Base-by-base conservation (phyloP, 305 asterid genomes). In the Coffea humblotiana region DNA sequence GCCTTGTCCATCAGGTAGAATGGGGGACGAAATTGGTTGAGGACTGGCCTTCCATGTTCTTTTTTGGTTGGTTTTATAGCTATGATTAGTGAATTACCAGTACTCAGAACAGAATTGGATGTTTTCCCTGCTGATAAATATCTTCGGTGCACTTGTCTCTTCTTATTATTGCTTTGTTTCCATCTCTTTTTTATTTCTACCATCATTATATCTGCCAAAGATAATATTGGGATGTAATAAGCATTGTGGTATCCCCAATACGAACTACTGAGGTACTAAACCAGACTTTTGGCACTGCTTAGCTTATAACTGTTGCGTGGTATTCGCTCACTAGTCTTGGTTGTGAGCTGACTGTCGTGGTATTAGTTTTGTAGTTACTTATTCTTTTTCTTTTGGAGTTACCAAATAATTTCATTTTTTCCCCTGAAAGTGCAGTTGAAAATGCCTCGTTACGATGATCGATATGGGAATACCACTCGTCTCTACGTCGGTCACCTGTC, bases 401-500 rank as follows among this genome's bases (percentile, higher is more conserved):
- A 12, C 48, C 13, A 21, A n/a, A 32, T 29, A 8, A 54, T 56
- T 21, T 56, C 12, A 56, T 16, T 37, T 78, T 52, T 56, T 75
- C 21, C 6, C 8, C 6, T 8, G 40, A 23, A 48, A 18, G 10
- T 77, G 78, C 84, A 87, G 87, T 61, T 71, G 58, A 70, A 85
- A 77, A 91, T 91, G 96, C 90, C 93, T 63, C 91, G 96, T n/a
- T 84, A 90, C 52, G 96, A 90, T 66, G 96, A 91, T 85, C 89
- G 91, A 4, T 67, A 85, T 77, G 91, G 93, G 23, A 86, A 81
- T 72, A 81, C 76, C 74, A 89, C 93, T 65, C 92, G 96, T 68
- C 96, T 91, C 80, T 91, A 90, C 77, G 93, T 91, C 83, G 93
- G 96, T 15, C 93, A 88, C 80, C 78, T 91, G 86, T 88, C 93